Evolutionary conservation across 176 grass and related monocot genomes (phyloP), one percentile per base, ranked within the genome.

Genomic region (Otatea glauca): DNA sequence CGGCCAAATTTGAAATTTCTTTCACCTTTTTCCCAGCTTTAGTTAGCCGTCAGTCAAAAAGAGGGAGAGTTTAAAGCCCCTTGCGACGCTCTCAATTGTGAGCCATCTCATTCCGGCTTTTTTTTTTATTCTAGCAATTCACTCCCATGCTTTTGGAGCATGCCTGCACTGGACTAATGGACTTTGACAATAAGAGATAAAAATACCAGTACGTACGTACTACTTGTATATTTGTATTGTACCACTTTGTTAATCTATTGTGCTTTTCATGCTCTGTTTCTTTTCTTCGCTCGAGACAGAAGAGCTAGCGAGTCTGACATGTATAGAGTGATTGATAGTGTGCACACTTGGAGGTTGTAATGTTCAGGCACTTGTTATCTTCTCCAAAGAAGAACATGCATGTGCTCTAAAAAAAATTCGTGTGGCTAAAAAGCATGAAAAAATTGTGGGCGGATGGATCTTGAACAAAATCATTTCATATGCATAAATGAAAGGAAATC

Each of bases 101-200:
- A 81, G 83, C 56, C 72, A 53, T 81, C 70, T 45, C 41, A 42
- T 42, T 53, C 24, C n/a, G 41, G 43, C 13, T 5, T 86, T 27
- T 66, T 90, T 72, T 21, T 66, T 24, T 70, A 5, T 83, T 82
- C 21, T 71, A 87, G 81, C 84, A 63, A 54, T 87, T 21, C 81
- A 85, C 90, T 78, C 84, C 77, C 48, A 78, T 78, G 45, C 84
- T 87, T 92, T 84, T 73, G 88, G 88, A 89, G 90, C 50, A 82
- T 87, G 75, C 51, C 16, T 45, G 72, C 35, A 43, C 64, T 85
- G n/a, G 9, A 23, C 58, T 61, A 60, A 61, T 61, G 25, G 48
- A 5, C 55, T 55, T 55, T 58, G 54, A 3, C 65, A 48, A 14
- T 32, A 70, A 39, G 2, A 68, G 56, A 38, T 48, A 12, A 25